Conservation (phyloP, 2,329 filamentous ascomycete genomes). For the Trichoderma brevicompactum region DNA sequence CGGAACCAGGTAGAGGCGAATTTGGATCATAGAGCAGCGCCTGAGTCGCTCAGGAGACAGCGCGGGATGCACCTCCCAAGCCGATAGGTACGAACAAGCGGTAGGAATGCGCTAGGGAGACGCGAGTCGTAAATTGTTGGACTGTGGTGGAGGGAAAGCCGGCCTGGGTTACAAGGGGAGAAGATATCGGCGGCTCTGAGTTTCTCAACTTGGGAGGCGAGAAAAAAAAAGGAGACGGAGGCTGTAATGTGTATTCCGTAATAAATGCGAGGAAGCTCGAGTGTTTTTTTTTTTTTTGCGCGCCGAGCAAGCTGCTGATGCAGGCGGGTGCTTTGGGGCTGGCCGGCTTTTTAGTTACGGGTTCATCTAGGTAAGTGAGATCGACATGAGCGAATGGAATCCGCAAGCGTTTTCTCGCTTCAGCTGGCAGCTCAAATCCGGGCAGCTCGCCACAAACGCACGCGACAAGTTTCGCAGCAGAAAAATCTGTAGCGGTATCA, state of each 20-base stretch:
- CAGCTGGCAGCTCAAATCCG: conserved; percentile 16
- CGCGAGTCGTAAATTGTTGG: conserved; percentile 8
- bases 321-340: conserved; percentile 9
- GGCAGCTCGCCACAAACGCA: conserved; percentile 14
- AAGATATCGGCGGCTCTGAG: neutral
- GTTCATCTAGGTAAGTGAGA: conserved; percentile 25
- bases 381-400: conserved; percentile 14
- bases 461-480: neutral
- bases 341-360: conserved; percentile 13
- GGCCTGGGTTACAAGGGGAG: neutral
- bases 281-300: neutral
- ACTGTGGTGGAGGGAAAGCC: conserved; percentile 4
- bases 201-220: neutral
- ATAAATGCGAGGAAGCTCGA: neutral
- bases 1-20: neutral
- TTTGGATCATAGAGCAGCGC: neutral
- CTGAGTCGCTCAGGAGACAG: conserved; percentile 18
- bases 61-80: conserved; percentile 14
- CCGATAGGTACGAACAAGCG: neutral
- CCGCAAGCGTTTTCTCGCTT: conserved; percentile 12
- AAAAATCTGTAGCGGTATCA: neutral
- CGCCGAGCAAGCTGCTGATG: conserved; percentile 6
- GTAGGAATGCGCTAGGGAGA: conserved; percentile 19
- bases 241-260: neutral
- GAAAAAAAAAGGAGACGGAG: neutral